These are phyloP conservation scores for Carex parvula DNA, from an alignment of 176 grass and related monocot genomes.

Conservation along the genomic window DNA sequence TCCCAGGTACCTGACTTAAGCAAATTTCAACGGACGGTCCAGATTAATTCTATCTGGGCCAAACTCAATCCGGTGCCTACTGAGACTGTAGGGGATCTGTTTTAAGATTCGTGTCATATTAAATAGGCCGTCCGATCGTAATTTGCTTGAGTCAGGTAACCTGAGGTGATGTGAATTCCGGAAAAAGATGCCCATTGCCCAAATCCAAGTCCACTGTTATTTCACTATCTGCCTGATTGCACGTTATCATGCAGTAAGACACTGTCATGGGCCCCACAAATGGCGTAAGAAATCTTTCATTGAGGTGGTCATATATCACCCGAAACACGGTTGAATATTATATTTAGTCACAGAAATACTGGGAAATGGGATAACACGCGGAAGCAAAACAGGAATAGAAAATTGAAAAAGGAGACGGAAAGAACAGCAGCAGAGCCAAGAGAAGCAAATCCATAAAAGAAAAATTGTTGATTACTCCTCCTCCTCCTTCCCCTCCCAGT, in stretches of 20 bases:
- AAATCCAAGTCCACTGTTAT: neutral
- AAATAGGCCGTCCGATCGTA: too few species aligned
- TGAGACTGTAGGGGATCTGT: too few species aligned
- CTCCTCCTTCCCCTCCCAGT: neutral
- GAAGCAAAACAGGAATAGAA: constrained; percentile 15
- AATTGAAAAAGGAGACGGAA: neutral
- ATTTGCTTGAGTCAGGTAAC: too few species aligned
- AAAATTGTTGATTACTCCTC: neutral
- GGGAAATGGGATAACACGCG: neutral
- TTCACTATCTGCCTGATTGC: neutral
- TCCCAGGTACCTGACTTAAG: too few species aligned
- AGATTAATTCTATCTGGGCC: too few species aligned
- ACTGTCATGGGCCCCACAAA: neutral
- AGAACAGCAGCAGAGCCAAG: neutral
- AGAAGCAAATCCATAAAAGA: neutral
- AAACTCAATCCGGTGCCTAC: too few species aligned
- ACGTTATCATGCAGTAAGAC: neutral
- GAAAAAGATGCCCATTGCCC: neutral
- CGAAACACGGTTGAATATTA: neutral
- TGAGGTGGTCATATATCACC: neutral
- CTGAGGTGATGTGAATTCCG: too few species aligned
- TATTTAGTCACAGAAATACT: neutral
- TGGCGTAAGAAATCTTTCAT: neutral
- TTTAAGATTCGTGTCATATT: too few species aligned
- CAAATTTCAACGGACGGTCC: too few species aligned